Evolutionary conservation across 202 grass and related monocot genomes (phyloP), one percentile per base, ranked within the genome.

Genomic region (Setaria viridis): DNA sequence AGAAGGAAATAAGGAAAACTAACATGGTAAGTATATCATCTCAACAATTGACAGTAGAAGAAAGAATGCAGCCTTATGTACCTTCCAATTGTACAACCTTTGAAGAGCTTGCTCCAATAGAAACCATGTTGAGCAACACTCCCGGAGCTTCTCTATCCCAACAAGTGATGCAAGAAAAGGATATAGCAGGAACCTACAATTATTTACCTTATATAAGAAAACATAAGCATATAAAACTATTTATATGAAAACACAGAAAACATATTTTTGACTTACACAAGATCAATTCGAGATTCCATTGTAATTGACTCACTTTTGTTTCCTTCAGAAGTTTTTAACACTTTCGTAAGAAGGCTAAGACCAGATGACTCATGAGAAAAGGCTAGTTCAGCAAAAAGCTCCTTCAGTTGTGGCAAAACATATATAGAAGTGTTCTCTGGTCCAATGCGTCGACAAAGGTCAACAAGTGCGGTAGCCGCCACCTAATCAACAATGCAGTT

Each of bases 81-180:
- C 95, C 95, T 95, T 98, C 93, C 95, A 98, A 76, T 92, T 95
- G 41, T 98, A 89, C 58, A 79, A 67, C 81, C 78, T 95, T 70
- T 86, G 88, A 92, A 98, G 95, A 85, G 81, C 77, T 82, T 95
- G 93, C 84, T 98, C 95, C 84, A 98, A 88, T 46, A 98, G 91
- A 91, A 98, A 98, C 95, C 95, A 98, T 81, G 86, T 93, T 58
- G 91, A 87, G 81, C 91, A 98, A 84, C 62, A 92, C 80, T 95
- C 85, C 25, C 84, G 93, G 49, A 98, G 88, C 81, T 95, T 95
- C 82, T 94, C 95, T 90, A 89, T 91, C 77, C 95, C 93, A 87
- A 98, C 85, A 85, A 92, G 67, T 80, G 86, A 92, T 55, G 95
- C 95, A 67, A 98, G 85, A 76, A 91, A 95, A 87, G 95, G 95